These are phyloP conservation scores for Trichoderma atrobrunneum DNA, from an alignment of 2,329 filamentous ascomycete species.

Conservation along the genomic window DNA sequence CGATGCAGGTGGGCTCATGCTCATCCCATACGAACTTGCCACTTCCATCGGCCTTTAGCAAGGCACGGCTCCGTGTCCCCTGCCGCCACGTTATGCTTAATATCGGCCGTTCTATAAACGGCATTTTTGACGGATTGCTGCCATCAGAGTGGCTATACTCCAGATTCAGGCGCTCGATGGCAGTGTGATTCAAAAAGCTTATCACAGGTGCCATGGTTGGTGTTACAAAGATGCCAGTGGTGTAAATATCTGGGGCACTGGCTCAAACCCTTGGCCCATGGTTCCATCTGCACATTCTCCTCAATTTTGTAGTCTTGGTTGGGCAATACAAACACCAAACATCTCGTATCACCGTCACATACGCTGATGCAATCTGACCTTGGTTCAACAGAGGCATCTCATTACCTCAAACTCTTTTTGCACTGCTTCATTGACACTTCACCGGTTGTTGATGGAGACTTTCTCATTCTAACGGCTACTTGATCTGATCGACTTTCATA, in stretches of 20 bases:
- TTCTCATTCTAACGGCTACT: neutral
- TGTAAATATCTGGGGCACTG: neutral
- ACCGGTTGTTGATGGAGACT: neutral
- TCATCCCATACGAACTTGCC: neutral
- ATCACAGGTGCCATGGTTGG: neutral
- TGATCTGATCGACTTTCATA: no score
- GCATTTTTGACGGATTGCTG: neutral
- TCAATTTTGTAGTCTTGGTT: neutral
- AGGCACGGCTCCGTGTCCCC: neutral
- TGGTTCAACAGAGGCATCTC: neutral
- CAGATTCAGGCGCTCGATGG: neutral
- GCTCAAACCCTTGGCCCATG: neutral
- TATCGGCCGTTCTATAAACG: neutral
- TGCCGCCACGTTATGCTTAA: neutral
- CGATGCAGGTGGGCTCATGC: neutral
- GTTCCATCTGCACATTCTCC: neutral
- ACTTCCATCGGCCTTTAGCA: neutral
- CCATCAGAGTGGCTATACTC: neutral
- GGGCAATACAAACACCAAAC: neutral
- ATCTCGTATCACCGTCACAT: constrained; percentile 1
- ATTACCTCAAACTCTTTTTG: neutral
- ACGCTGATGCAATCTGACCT: neutral
- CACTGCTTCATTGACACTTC: neutral
- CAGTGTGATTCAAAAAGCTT: neutral
- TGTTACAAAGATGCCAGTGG: neutral